A percentile compares a stretch with the other conserved stretches of the same genome.
These are phyloP conservation scores for Ananas comosus DNA, from an alignment of 176 grass and related monocot genomes.

Conservation along the genomic window DNA sequence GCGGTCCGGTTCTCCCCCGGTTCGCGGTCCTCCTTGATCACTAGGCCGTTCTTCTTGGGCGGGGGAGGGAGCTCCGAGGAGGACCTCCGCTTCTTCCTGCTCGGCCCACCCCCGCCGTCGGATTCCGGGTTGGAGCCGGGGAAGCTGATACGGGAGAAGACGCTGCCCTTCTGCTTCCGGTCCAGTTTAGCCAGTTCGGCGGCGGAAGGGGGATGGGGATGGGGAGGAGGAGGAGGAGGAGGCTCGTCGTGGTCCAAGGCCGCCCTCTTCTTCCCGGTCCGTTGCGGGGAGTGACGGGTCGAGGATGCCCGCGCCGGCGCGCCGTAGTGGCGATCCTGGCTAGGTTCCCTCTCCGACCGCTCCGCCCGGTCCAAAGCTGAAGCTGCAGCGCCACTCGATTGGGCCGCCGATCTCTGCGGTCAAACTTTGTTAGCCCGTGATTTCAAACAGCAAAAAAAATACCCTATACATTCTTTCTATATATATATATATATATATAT, in stretches of 20 bases:
- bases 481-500: too few species aligned
- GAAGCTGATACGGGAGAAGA: constrained; percentile 95
- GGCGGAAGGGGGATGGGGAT: constrained; percentile 17
- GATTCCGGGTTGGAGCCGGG: constrained; percentile 27
- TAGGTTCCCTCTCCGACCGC: constrained; percentile 32
- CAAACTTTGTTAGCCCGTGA: neutral
- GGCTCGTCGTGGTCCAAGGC: constrained; percentile 48
- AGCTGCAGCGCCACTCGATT: neutral
- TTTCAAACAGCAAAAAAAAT: too few species aligned
- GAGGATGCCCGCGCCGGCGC: constrained; percentile 21
- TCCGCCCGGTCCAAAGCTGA: constrained; percentile 26
- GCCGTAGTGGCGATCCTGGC: constrained; percentile 25
- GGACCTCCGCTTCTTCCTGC: constrained; percentile 51
- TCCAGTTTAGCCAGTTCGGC: constrained; percentile 23
- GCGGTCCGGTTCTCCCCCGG: too few species aligned
- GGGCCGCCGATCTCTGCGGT: neutral
- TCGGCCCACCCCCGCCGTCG: constrained; percentile 14
- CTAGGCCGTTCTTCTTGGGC: constrained; percentile 27
- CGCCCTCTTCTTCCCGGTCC: constrained; percentile 56
- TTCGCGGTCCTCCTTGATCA: constrained; percentile 8
- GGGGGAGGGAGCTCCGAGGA: constrained; percentile 31
- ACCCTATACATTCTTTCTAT: too few species aligned
- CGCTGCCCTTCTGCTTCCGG: constrained; percentile 65
- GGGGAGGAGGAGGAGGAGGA: constrained; percentile 24
- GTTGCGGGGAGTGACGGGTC: constrained; percentile 37